Evolutionary conservation across 2,329 filamentous ascomycete genomes (phyloP), one percentile per base, ranked within the genome.

Genomic region (Dactylellina parvicollis): DNA sequence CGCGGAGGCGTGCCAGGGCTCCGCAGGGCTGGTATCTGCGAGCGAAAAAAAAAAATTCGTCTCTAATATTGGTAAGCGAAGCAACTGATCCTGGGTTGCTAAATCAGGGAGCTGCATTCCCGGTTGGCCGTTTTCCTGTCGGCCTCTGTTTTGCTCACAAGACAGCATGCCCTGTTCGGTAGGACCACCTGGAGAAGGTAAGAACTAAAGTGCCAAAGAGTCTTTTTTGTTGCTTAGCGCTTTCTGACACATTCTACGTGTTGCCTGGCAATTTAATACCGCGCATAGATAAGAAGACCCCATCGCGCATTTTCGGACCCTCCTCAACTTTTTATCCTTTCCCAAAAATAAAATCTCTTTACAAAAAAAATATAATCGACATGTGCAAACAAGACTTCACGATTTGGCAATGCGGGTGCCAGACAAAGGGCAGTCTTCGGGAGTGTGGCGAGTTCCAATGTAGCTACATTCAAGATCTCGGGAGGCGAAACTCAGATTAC

Each of bases 381-480:
- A 72, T 72, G 67, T 72, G 67, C 28, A 72, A 59, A 44, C 67
- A 72, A 20, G 67, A 72, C 49, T 72, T 59, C 44, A 72, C 67
- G 14, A 38, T 50, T 3, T 64, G 65, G 30, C 67, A 72, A 14
- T 72, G 67, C 49, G 67, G 67, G 8, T 72, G 67, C 18, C 34
- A 65, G 30, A 65, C 26, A 30, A 72, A 72, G 46, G 67, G 59
- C 52, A 52, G 59, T 26, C 57, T 72, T 16, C 59, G 67, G 44
- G 67, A 18, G 18, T 72, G 67, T 40, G 67, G 67, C 44, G 67
- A 72, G 18, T 54, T 46, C 20, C 54, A 65, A 24, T 72, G 67
- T 22, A 60, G 54, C 16, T 28, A 65, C 47, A 72, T 54, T 20
- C 65, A 60, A 42, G 67, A 72, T 36, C 40, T 72, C 44, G 67